These are phyloP conservation scores for Gaertneriomyces sp. DNA, from an alignment of 192 early-diverging fungal genomes.

Conservation along the genomic window DNA sequence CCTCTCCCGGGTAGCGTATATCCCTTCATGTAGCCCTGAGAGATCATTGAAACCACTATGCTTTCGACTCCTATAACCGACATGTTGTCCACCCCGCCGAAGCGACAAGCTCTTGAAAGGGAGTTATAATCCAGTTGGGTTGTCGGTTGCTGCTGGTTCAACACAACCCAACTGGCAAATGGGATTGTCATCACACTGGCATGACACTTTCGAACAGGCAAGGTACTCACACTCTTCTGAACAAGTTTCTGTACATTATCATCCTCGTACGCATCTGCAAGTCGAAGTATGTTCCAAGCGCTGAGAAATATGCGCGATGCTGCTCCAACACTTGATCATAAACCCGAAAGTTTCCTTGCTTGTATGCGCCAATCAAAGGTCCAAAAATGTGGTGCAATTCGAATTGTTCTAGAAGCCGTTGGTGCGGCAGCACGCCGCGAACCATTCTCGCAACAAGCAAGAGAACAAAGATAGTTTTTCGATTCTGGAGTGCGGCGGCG, in stretches of 20 bases:
- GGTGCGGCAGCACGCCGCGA: conserved; percentile 12
- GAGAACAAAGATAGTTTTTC: conserved; percentile 13
- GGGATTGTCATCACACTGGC: neutral
- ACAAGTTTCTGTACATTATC: conserved; percentile 19
- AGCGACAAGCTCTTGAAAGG: conserved; percentile 3
- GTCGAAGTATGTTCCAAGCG: conserved; percentile 5
- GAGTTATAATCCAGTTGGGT: conserved; percentile 14
- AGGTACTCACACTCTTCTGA: conserved; percentile 17
- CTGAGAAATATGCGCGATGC: conserved; percentile 8
- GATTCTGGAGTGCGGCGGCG: neutral
- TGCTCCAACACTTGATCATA: neutral
- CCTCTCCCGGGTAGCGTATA: conserved; percentile 21
- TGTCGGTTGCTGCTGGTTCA: neutral
- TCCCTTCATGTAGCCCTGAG: conserved; percentile 23
- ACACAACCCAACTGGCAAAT: neutral
- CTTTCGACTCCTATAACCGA: conserved; percentile 16
- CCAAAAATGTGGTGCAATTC: conserved; percentile 9
- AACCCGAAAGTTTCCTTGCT: conserved; percentile 7
- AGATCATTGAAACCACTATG: conserved; percentile 12
- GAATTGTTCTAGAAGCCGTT: conserved; percentile 16
- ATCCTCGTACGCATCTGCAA: conserved; percentile 3
- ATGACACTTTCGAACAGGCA: neutral
- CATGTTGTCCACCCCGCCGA: conserved; percentile 9
- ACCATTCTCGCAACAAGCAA: conserved; percentile 11
- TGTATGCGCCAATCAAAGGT: conserved; percentile 16